Evolutionary conservation across 1,284 basidiomycete species (phyloP).

Genomic region (Ganoderma sp.): DNA sequence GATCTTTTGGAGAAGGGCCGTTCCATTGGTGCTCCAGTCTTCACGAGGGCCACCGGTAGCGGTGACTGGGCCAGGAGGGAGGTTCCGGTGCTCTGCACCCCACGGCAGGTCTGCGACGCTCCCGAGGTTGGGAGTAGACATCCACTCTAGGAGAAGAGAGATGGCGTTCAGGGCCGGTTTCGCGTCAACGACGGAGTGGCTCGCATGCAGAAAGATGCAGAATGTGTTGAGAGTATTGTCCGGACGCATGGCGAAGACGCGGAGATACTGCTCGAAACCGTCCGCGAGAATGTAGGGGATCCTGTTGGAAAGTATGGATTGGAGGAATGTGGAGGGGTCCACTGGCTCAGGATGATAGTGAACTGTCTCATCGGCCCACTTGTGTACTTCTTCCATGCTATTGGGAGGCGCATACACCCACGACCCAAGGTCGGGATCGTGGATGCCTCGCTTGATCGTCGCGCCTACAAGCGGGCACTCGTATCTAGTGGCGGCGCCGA

Average conservation of each 20-base stretch:
- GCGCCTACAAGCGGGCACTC: slow-evolving; percentile 6
- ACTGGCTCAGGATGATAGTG: not conserved
- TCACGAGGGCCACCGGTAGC: slow-evolving; percentile 21
- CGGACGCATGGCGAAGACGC: slow-evolving; percentile 1
- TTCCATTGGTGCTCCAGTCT: slow-evolving; percentile 17
- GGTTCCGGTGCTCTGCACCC: slow-evolving; percentile 22
- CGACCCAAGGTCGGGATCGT: slow-evolving; percentile 7
- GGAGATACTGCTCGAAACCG: slow-evolving; percentile 3
- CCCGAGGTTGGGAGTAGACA: not conserved
- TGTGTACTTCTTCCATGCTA: not conserved
- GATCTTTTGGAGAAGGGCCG: not conserved
- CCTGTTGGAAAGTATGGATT: not conserved
- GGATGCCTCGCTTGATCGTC: slow-evolving; percentile 6
- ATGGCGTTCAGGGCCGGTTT: not conserved
- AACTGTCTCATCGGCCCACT: not conserved
- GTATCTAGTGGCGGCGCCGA: not conserved
- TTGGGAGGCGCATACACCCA: slow-evolving; percentile 5
- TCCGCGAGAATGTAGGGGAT: not conserved
- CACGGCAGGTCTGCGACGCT: slow-evolving; percentile 12
- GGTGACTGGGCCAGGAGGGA: slow-evolving; percentile 22
- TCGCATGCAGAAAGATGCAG: not conserved
- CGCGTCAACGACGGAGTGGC: slow-evolving; percentile 8
- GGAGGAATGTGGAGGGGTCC: not conserved
- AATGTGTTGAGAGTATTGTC: slow-evolving; percentile 3
- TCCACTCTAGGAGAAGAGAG: slow-evolving; percentile 1